Conservation (phyloP, 768 basidiomycete genomes). For the Lactarius vividus region DNA sequence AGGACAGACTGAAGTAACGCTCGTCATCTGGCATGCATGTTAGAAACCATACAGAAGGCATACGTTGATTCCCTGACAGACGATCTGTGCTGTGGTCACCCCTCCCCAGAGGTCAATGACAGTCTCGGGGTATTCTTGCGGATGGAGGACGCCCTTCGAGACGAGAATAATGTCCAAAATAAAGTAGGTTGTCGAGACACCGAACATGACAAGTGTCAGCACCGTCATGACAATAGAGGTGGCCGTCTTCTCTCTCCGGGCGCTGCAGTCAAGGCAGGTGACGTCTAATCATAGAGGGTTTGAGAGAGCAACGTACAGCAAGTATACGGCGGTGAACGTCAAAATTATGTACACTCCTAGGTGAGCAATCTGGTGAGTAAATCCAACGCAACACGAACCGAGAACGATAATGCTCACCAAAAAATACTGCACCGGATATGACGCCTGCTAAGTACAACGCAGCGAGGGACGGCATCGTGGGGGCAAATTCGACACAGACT, state of each 20-base stretch:
- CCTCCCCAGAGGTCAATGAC: constrained; percentile 1
- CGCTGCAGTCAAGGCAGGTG: not conserved
- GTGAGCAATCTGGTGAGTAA: not conserved
- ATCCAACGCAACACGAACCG: not conserved
- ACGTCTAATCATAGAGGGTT: not conserved
- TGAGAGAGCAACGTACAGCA: constrained; percentile 16
- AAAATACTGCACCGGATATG: constrained; percentile 5
- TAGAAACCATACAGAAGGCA: not conserved
- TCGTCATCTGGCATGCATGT: not conserved
- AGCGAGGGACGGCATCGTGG: constrained; percentile 9
- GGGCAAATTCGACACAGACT: not conserved
- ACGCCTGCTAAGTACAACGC: constrained; percentile 3
- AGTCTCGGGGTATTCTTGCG: constrained; percentile 5
- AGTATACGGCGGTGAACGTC: constrained; percentile 8
- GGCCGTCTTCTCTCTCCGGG: constrained; percentile 12
- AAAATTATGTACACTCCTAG: constrained; percentile 18
- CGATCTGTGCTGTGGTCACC: not conserved
- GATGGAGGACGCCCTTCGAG: constrained; percentile 14
- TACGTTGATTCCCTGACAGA: constrained; percentile 16
- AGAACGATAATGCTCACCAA: constrained; percentile 8
- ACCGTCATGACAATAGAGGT: constrained; percentile 8
- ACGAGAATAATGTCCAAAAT: constrained; percentile 6
- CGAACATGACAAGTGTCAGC: constrained; percentile 22
- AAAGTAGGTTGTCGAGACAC: constrained; percentile 12
- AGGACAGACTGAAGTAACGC: constrained; percentile 10